Evolutionary conservation across 352 stramenopile genomes (phyloP).

Genomic region (Peronosclerospora sorghi): DNA sequence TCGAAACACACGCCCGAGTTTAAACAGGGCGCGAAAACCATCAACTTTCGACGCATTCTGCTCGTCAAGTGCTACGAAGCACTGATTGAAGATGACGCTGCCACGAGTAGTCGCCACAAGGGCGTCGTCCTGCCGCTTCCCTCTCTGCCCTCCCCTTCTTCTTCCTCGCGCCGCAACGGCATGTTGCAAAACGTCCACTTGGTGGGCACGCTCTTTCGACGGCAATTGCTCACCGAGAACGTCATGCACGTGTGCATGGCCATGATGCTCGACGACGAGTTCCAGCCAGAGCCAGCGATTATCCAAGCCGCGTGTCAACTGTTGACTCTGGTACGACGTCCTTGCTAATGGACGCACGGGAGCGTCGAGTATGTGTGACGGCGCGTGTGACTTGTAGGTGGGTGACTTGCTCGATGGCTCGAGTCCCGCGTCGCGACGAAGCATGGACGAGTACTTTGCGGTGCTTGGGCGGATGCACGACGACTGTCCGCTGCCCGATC

Average conservation of each 20-base stretch:
- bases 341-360: neutral
- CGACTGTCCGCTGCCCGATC: conserved; percentile 18
- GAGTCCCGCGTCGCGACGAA: conserved; percentile 66
- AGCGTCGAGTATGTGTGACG: neutral
- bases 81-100: conserved; percentile 73
- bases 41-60: conserved; percentile 73
- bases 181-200: conserved; percentile 69
- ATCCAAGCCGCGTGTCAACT: conserved; percentile 57
- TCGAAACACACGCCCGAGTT: conserved; percentile 66
- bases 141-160: too few species aligned
- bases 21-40: conserved; percentile 74
- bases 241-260: conserved; percentile 78
- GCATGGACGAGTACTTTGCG: conserved; percentile 78
- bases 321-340: conserved; percentile 43
- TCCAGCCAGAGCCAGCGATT: conserved; percentile 48
- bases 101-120: too few species aligned
- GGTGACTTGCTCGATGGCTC: conserved; percentile 72
- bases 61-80: conserved; percentile 75
- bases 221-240: conserved; percentile 71
- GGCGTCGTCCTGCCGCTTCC: conserved; percentile 17
- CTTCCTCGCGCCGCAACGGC: conserved; percentile 62
- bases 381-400: conserved; percentile 22
- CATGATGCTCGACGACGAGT: conserved; percentile 76
- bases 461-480: conserved; percentile 46
- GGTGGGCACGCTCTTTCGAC: conserved; percentile 66